A percentile compares a stretch with the other conserved stretches of the same genome.
These are phyloP conservation scores for Avena insularis DNA, from an alignment of 176 grass and related monocot genomes.

Conservation along the genomic window DNA sequence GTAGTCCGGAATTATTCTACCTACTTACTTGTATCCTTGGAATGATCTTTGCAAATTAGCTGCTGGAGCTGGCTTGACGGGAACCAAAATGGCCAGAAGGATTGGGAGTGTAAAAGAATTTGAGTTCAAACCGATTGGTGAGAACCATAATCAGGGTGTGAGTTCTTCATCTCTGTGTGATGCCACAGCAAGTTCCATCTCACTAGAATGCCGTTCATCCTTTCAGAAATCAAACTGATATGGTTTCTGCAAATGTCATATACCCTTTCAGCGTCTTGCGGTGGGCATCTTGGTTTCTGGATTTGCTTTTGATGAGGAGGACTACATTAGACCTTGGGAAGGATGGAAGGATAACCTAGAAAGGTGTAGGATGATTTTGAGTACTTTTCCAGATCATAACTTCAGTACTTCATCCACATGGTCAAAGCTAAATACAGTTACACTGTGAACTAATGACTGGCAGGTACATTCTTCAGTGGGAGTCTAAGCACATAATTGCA, in stretches of 20 bases:
- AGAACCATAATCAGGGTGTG: slow-evolving; percentile 97
- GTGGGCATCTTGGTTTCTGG: slow-evolving; percentile 89
- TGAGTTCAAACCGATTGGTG: slow-evolving; percentile 91
- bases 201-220: slow-evolving; percentile 32
- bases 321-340: slow-evolving; percentile 90
- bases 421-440: slow-evolving; percentile 34
- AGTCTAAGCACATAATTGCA: slow-evolving; percentile 89
- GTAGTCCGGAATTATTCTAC: not conserved
- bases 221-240: slow-evolving; percentile 31
- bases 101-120: slow-evolving; percentile 91
- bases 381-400: slow-evolving; percentile 32
- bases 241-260: slow-evolving; percentile 21
- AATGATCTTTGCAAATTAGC: slow-evolving; percentile 57
- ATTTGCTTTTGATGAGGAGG: slow-evolving; percentile 90
- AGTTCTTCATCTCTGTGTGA: slow-evolving; percentile 53
- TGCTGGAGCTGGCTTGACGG: slow-evolving; percentile 95
- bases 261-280: slow-evolving; percentile 73
- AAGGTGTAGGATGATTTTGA: slow-evolving; percentile 52
- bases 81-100: slow-evolving; percentile 92
- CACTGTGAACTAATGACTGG: slow-evolving; percentile 14
- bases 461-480: slow-evolving; percentile 93
- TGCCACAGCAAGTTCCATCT: not conserved
- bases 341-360: slow-evolving; percentile 94
- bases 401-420: not conserved
- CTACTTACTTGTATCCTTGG: slow-evolving; percentile 7